Evolutionary conservation across 768 basidiomycete species (phyloP).

Genomic region (Boletus rufocinnamomeus): DNA sequence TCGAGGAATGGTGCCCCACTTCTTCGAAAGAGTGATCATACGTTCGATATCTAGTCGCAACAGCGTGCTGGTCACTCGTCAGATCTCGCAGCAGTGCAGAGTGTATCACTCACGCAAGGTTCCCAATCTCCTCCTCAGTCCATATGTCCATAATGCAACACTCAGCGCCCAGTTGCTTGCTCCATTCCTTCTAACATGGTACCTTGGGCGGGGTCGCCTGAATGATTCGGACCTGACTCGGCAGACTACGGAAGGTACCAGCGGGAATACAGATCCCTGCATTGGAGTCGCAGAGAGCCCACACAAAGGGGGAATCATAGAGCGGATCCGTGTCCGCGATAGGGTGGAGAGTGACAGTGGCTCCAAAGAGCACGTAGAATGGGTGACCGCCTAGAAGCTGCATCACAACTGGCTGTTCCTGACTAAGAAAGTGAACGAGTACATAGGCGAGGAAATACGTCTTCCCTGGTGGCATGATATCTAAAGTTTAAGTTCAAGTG

Average conservation of each 20-base stretch:
- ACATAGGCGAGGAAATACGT: too few species aligned
- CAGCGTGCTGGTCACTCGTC: not conserved
- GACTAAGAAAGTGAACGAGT: too few species aligned
- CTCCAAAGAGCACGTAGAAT: too few species aligned
- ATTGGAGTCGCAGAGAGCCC: too few species aligned
- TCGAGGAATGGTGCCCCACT: not conserved
- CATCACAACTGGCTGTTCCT: too few species aligned
- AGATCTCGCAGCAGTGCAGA: not conserved
- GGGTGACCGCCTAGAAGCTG: too few species aligned
- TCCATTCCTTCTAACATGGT: not conserved
- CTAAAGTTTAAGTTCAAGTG: too few species aligned
- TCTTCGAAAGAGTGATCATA: not conserved
- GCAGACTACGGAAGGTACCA: fast-evolving
- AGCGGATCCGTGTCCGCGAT: too few species aligned
- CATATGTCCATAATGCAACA: not conserved
- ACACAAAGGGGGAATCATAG: too few species aligned
- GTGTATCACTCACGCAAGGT: not conserved
- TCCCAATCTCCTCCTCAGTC: not conserved
- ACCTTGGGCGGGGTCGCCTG: not conserved
- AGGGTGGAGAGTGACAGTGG: not conserved
- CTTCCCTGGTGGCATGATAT: too few species aligned
- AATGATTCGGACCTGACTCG: not conserved
- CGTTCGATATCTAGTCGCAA: not conserved
- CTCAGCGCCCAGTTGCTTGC: too few species aligned
- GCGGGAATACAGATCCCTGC: too few species aligned